Evolutionary conservation across 805 yeast species (phyloP).

Genomic region (Wickerhamomyces canadensis): DNA sequence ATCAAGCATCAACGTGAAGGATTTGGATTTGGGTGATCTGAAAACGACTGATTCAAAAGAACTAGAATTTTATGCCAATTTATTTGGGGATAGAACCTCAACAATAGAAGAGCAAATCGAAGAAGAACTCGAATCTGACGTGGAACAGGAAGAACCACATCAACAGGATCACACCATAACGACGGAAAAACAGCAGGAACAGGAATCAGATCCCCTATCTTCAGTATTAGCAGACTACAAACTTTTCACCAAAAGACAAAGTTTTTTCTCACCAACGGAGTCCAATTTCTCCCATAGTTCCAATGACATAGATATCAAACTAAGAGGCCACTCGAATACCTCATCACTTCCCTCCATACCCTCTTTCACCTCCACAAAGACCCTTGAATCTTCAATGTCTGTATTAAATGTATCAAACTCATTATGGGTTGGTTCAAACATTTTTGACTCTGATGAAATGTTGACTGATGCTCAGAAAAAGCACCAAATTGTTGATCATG

Average conservation of each 20-base stretch:
- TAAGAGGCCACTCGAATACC: too few relatives aligned
- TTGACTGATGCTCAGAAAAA: background rate
- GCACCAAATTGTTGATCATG: slow-evolving; percentile 1
- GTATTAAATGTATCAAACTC: slow-evolving; percentile 16
- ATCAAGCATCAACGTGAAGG: slow-evolving; percentile 12
- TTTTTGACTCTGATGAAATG: slow-evolving; percentile 3
- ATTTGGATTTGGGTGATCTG: slow-evolving; percentile 5
- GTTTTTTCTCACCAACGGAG: slow-evolving; percentile 1
- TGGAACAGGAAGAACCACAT: slow-evolving; percentile 4
- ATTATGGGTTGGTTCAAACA: slow-evolving; percentile 20
- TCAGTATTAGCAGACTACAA: slow-evolving; percentile 20
- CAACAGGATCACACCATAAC: too few relatives aligned
- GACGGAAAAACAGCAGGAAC: too few relatives aligned
- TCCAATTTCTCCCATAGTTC: background rate
- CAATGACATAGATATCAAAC: too few relatives aligned
- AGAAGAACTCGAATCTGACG: slow-evolving; percentile 1
- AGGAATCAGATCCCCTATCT: slow-evolving; percentile 5
- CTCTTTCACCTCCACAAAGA: slow-evolving; percentile 10
- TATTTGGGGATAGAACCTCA: slow-evolving; percentile 1
- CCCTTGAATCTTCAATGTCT: slow-evolving; percentile 13
- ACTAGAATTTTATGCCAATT: slow-evolving; percentile 15
- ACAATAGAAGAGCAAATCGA: background rate
- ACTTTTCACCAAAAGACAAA: slow-evolving; percentile 11
- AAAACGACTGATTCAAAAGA: slow-evolving; percentile 17
- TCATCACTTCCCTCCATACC: slow-evolving; percentile 7